Conservation (phyloP, 2,329 filamentous ascomycete species). For the Arthrobotrys iridis region DNA sequence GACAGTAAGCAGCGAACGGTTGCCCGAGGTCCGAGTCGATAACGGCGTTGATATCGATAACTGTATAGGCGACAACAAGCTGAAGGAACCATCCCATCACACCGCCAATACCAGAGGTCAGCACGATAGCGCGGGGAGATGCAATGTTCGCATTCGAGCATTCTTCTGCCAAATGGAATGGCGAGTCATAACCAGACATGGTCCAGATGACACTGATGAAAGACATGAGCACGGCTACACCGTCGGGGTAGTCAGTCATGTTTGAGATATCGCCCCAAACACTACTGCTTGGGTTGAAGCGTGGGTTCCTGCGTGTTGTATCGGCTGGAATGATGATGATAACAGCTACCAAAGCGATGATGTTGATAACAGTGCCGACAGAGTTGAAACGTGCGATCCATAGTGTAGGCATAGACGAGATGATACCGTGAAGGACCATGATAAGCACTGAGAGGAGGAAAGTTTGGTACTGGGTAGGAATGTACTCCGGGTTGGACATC, state of each 20-base stretch:
- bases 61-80: conserved; percentile 76
- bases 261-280: conserved; percentile 75
- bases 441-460: conserved; percentile 74
- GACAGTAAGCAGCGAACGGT: conserved; percentile 75
- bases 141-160: conserved; percentile 78
- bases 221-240: conserved; percentile 75
- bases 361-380: conserved; percentile 75
- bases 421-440: conserved; percentile 73
- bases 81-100: conserved; percentile 78
- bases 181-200: conserved; percentile 73
- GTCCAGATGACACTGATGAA: conserved; percentile 78
- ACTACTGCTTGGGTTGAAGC: conserved; percentile 68
- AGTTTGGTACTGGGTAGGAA: conserved; percentile 73
- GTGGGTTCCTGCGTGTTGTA: conserved; percentile 66
- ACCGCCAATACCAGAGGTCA: conserved; percentile 74
- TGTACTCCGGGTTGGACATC: conserved; percentile 73
- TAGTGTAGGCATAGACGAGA: conserved; percentile 76
- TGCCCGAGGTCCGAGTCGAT: conserved; percentile 73
- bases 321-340: conserved; percentile 74
- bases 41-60: conserved; percentile 70
- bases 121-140: conserved; percentile 75
- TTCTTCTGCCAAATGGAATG: conserved; percentile 79
- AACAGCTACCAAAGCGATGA: conserved; percentile 72
- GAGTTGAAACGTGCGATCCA: conserved; percentile 78
- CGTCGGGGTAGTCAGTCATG: conserved; percentile 74